phyloP scores from a whole-genome alignment of 768 basidiomycete species.

The Cyathus striatus region DNA sequence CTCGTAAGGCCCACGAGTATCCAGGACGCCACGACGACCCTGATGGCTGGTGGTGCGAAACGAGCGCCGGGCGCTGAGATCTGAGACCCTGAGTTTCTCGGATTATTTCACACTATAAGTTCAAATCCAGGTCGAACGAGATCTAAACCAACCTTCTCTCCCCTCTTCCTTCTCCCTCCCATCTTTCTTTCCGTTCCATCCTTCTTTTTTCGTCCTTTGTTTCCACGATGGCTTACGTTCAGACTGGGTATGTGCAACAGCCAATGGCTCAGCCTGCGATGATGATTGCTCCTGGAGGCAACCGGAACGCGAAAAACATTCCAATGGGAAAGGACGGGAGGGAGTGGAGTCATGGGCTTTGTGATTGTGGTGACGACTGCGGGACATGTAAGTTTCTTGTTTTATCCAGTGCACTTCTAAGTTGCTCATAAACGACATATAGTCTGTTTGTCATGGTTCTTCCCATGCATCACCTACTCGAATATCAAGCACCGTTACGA shows the following conservation, averaged over 20 bases:
- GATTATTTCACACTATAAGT: too few species aligned
- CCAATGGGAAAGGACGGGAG: slow-evolving; percentile 22
- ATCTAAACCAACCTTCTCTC: too few species aligned
- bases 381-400: slow-evolving; percentile 1
- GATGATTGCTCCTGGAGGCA: slow-evolving; percentile 22
- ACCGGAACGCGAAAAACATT: slow-evolving; percentile 28
- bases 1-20: too few species aligned
- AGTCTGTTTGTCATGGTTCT: neutral
- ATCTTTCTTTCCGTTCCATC: neutral
- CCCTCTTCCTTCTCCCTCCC: neutral
- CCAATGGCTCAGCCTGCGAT: slow-evolving; percentile 10
- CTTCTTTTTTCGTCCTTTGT: neutral
- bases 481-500: neutral
- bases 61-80: too few species aligned
- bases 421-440: neutral
- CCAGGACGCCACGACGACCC: too few species aligned
- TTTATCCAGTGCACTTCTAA: neutral
- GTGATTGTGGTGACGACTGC: slow-evolving; percentile 6
- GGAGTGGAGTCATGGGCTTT: slow-evolving; percentile 9
- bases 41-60: too few species aligned
- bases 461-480: neutral
- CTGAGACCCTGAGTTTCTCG: too few species aligned
- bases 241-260: neutral
- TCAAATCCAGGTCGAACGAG: too few species aligned
- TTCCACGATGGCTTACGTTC: neutral